A percentile compares a stretch with the other conserved stretches of the same genome.
Evolutionary conservation across 2,329 filamentous ascomycete genomes (phyloP).

Genomic region (Verticillium albo-atrum): DNA sequence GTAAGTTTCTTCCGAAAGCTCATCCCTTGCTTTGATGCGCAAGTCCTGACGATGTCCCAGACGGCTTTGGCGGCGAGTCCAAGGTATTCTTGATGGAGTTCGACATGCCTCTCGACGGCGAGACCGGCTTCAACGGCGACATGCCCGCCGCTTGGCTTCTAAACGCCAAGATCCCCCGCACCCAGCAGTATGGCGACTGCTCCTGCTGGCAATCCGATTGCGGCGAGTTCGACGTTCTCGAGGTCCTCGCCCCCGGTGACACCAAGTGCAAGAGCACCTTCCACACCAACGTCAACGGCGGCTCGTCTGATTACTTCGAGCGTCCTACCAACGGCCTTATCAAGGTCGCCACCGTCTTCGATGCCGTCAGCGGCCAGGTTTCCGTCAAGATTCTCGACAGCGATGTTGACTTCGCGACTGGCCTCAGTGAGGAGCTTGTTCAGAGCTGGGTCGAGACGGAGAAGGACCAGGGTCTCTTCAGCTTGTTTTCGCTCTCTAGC

Average conservation of each 20-base stretch:
- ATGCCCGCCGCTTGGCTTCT: conserved; percentile 75
- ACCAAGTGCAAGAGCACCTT: conserved; percentile 66
- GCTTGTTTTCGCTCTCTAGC: conserved; percentile 10
- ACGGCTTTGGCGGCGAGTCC: conserved; percentile 63
- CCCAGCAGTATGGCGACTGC: conserved; percentile 65
- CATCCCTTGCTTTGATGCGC: background rate
- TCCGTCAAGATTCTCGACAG: conserved; percentile 50
- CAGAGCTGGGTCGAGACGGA: conserved; percentile 22
- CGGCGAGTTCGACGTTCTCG: conserved; percentile 73
- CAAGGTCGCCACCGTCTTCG: conserved; percentile 62
- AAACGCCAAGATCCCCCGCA: conserved; percentile 68
- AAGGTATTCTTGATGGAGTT: conserved; percentile 74
- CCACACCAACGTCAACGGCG: conserved; percentile 58
- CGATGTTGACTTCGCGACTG: conserved; percentile 32
- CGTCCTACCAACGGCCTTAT: conserved; percentile 56
- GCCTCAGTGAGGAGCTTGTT: conserved; percentile 33
- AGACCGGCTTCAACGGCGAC: conserved; percentile 51
- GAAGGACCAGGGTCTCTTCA: conserved; percentile 6
- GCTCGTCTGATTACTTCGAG: conserved; percentile 67
- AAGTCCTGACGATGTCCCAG: conserved; percentile 26
- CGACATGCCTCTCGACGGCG: conserved; percentile 61
- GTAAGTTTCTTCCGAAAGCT: conserved; percentile 19
- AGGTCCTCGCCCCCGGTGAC: conserved; percentile 63
- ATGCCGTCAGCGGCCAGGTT: conserved; percentile 43
- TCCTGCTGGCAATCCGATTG: conserved; percentile 68